Evolutionary conservation across 2,329 filamentous ascomycete species (phyloP), one percentile per base, ranked within the genome.

Genomic region (Diaporthe helianthi): DNA sequence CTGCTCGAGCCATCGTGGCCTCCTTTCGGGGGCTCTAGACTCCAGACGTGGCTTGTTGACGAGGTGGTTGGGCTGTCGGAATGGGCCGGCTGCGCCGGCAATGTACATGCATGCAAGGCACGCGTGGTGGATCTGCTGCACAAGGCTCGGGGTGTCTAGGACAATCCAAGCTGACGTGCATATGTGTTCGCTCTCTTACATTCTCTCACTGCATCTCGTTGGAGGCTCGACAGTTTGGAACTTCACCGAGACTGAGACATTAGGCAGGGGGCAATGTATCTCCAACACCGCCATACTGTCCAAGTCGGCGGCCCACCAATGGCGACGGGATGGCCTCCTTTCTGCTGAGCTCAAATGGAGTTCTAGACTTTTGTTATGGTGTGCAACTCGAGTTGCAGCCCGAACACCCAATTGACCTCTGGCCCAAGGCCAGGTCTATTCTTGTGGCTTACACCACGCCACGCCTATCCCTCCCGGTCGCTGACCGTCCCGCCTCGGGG

Each of bases 31-130:
- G 52, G 29, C 31, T 22, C 15, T 22, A 19, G 44, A 49, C 36
- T 36, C 58, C 44, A 49, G 19, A 49, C 12, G 58, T 63, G 58
- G 58, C 58, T 63, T 63, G 58, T 44, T 63, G 29, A 63, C n/a
- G n/a, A 10, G 36, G 44, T 29, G 44, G n/a, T 22, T 33, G 44
- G 65, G 52, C 22, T 22, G 44, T 67, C 36, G 58, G 58, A 63
- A 63, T 63, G 29, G 41, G 58, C 58, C 58, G 58, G 44, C 58
- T 63, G 44, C 58, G 12, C 29, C 29, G 29, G 58, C 12, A 47
- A 38, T 15, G 29, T 2, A 47, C 44, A 19, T 49, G 44, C 58
- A 47, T 63, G 58, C 44, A 63, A 63, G 44, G 58, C 41, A 29
- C 47, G 44, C 26, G 24, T 36, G 8, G 29, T 19, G 12, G 55